A percentile compares a stretch with the other conserved stretches of the same genome.
These are phyloP conservation scores for Gracilaria caudata DNA, from an alignment of 23 red algal genomes.

Conservation along the genomic window DNA sequence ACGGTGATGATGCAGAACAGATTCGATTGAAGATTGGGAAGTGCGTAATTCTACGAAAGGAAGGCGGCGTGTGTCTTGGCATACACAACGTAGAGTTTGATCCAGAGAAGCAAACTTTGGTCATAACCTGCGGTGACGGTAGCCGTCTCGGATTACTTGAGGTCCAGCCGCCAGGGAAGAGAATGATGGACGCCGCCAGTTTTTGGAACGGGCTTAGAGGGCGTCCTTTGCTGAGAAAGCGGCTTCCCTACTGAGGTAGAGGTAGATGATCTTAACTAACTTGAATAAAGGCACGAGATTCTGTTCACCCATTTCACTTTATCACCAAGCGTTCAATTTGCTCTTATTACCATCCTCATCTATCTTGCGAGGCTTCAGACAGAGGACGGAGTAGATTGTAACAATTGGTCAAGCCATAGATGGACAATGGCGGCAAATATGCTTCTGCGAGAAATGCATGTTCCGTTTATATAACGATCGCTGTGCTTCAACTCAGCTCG, in stretches of 20 bases:
- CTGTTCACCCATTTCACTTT: neutral
- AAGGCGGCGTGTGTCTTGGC: slow-evolving; percentile 76
- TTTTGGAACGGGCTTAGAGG: slow-evolving; percentile 92
- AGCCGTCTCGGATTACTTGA: slow-evolving; percentile 69
- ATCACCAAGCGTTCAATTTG: neutral
- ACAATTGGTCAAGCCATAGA: neutral
- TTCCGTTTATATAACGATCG: neutral
- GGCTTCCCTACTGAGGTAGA: slow-evolving; percentile 70
- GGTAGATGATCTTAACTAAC: neutral
- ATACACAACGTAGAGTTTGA: slow-evolving; percentile 80
- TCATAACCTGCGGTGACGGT: slow-evolving; percentile 93
- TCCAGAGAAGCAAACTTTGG: slow-evolving; percentile 41
- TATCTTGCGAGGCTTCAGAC: too few relatives aligned
- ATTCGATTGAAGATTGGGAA: slow-evolving; percentile 83
- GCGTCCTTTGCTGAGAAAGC: slow-evolving; percentile 60
- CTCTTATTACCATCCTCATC: neutral
- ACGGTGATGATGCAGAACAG: neutral
- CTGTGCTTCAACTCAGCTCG: neutral
- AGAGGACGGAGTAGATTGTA: neutral
- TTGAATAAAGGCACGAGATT: neutral
- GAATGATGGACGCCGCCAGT: slow-evolving; percentile 74
- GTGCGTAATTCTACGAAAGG: slow-evolving; percentile 60
- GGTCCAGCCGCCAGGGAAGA: slow-evolving; percentile 89
- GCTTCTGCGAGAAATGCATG: neutral
- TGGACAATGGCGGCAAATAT: neutral